Conservation (phyloP, 2,329 filamentous ascomycete genomes). For the Elsinoe australis region DNA sequence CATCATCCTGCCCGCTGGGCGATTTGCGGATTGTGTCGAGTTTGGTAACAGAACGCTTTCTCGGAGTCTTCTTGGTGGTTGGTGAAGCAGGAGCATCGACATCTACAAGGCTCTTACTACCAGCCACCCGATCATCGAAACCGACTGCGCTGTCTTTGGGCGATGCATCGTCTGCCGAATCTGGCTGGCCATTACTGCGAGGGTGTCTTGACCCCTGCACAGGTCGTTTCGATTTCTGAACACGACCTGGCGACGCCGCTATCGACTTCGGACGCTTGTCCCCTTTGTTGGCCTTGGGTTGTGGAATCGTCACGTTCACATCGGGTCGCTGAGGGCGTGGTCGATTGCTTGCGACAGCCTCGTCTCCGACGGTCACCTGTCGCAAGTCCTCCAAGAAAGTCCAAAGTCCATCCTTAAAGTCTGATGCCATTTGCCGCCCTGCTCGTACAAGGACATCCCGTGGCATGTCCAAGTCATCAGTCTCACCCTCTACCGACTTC, state of each 20-base stretch:
- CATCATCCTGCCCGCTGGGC: slow-evolving; percentile 26
- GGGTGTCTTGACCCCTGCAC: slow-evolving; percentile 8
- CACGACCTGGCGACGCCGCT: slow-evolving; percentile 15
- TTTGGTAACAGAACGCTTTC: slow-evolving; percentile 18
- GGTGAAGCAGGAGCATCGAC: slow-evolving; percentile 24
- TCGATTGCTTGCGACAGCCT: slow-evolving; percentile 43
- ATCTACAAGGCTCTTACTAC: slow-evolving; percentile 28
- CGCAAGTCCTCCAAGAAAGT: slow-evolving; percentile 93
- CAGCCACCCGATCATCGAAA: slow-evolving; percentile 6
- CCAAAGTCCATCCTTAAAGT: slow-evolving; percentile 82
- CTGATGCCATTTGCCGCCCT: slow-evolving; percentile 74
- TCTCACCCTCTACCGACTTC: slow-evolving; percentile 21
- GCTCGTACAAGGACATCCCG: slow-evolving; percentile 48
- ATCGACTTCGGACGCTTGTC: slow-evolving; percentile 7
- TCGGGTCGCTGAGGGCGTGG: slow-evolving; percentile 16
- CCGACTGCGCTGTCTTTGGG: slow-evolving; percentile 35
- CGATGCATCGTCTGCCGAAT: slow-evolving; percentile 35
- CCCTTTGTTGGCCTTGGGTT: neutral
- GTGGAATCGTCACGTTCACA: slow-evolving; percentile 9
- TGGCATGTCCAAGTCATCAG: slow-evolving; percentile 30
- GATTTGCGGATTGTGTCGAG: slow-evolving; percentile 31
- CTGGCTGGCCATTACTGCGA: slow-evolving; percentile 19
- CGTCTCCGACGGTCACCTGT: slow-evolving; percentile 92
- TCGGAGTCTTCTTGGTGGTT: slow-evolving; percentile 14
- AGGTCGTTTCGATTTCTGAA: slow-evolving; percentile 4